Percentiles rank a stretch among this genome's conserved stretches.
These are phyloP conservation scores for Kwoniella mangroviensis DNA, from an alignment of 768 basidiomycete genomes.

Conservation along the genomic window DNA sequence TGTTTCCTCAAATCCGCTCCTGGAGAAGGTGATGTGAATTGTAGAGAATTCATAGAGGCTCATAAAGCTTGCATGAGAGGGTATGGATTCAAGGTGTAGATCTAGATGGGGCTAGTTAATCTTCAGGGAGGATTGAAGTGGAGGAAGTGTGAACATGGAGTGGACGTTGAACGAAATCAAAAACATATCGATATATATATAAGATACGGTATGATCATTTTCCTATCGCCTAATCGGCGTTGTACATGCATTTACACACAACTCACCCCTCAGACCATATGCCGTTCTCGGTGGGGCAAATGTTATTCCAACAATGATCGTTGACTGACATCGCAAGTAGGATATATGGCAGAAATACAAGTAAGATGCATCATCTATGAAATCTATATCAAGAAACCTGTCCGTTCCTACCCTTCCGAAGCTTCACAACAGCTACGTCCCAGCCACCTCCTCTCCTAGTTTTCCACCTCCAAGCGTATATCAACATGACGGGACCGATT, in stretches of 20 bases:
- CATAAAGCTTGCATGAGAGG: constrained; percentile 90
- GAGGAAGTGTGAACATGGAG: background rate
- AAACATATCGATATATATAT: background rate
- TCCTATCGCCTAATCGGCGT: background rate
- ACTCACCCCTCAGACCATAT: background rate
- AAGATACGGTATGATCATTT: background rate
- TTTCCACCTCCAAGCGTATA: constrained; percentile 53
- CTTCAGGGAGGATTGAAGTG: background rate
- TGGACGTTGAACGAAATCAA: background rate
- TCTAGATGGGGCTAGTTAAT: background rate
- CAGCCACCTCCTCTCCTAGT: constrained; percentile 45
- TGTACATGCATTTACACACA: constrained; percentile 13
- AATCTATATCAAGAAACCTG: background rate
- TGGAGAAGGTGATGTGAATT: constrained; percentile 75
- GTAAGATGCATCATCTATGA: background rate
- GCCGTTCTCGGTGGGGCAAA: background rate
- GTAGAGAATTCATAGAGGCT: constrained; percentile 74
- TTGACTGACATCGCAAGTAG: background rate
- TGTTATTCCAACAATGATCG: background rate
- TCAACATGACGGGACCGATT: constrained; percentile 42
- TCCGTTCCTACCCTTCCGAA: constrained; percentile 25
- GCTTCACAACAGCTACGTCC: constrained; percentile 48
- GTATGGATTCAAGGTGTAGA: constrained; percentile 77
- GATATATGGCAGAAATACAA: background rate
- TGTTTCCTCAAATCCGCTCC: constrained; percentile 75